phyloP scores from a whole-genome alignment of 805 yeast species.

The Cephaloascus fragrans region DNA sequence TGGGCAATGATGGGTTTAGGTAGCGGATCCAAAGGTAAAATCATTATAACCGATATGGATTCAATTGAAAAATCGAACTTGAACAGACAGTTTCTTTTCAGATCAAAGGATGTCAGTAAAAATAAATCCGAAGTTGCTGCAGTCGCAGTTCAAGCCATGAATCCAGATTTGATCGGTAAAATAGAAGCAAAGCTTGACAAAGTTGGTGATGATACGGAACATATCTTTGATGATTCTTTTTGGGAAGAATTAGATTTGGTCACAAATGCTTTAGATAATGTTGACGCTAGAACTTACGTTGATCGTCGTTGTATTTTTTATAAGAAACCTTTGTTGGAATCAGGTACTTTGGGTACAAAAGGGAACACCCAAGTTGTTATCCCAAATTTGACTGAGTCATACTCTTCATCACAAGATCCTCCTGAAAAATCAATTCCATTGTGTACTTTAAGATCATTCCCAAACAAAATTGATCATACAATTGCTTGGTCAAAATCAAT shows the following conservation, averaged over 20 bases:
- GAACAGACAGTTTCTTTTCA: slow-evolving; percentile 91
- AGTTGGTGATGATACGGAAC: slow-evolving; percentile 90
- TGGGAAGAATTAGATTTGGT: slow-evolving; percentile 84
- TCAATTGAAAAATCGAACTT: slow-evolving; percentile 91
- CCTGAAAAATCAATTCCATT: slow-evolving; percentile 97
- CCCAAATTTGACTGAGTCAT: slow-evolving; percentile 90
- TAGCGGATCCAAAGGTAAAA: slow-evolving; percentile 80
- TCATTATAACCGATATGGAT: slow-evolving; percentile 85
- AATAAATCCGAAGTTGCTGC: slow-evolving; percentile 90
- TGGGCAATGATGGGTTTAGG: slow-evolving; percentile 98
- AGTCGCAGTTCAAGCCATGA: slow-evolving; percentile 72
- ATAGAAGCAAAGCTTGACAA: slow-evolving; percentile 74
- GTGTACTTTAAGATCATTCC: slow-evolving; percentile 96
- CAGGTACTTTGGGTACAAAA: slow-evolving; percentile 97
- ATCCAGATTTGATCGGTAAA: slow-evolving; percentile 71
- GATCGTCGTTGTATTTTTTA: slow-evolving; percentile 94
- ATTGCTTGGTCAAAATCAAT: slow-evolving; percentile 98
- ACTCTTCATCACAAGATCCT: slow-evolving; percentile 95
- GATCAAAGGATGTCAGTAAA: slow-evolving; percentile 90
- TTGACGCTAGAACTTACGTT: slow-evolving; percentile 95
- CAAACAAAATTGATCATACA: slow-evolving; percentile 96
- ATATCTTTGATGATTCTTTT: slow-evolving; percentile 73
- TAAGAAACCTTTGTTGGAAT: slow-evolving; percentile 84
- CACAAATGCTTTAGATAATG: slow-evolving; percentile 94
- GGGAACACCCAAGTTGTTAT: slow-evolving; percentile 96